These are phyloP conservation scores for Dichotomopilus funicola DNA, from an alignment of 2,329 filamentous ascomycete species.

Conservation along the genomic window DNA sequence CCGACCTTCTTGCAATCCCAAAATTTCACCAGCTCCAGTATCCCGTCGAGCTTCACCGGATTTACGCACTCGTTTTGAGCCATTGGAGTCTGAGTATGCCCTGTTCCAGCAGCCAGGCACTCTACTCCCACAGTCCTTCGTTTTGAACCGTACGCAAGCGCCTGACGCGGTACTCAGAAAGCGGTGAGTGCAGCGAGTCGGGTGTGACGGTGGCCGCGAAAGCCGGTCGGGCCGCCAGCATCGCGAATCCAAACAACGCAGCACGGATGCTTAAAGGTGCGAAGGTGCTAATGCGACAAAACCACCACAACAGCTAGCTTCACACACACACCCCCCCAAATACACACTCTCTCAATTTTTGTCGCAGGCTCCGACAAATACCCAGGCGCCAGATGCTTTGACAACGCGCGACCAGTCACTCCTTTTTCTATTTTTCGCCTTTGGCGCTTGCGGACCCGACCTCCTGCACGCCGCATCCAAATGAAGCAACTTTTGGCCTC, in stretches of 20 bases:
- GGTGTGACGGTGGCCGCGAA: conserved; percentile 8
- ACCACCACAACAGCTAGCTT: too few relatives aligned
- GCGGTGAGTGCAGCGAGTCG: conserved; percentile 16
- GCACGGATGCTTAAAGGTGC: background rate
- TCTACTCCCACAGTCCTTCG: conserved; percentile 13
- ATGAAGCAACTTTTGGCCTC: conserved; percentile 16
- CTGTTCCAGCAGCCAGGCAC: conserved; percentile 10
- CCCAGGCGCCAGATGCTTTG: conserved; percentile 12
- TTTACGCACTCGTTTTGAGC: conserved; percentile 20
- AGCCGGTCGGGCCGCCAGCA: conserved; percentile 19
- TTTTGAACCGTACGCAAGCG: conserved; percentile 15
- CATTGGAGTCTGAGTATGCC: conserved; percentile 23
- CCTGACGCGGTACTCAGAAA: conserved; percentile 15
- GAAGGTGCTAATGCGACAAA: conserved; percentile 10
- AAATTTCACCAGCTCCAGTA: conserved; percentile 14
- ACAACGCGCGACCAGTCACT: conserved; percentile 12
- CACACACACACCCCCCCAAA: background rate
- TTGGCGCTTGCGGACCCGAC: background rate
- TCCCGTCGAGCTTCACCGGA: conserved; percentile 11
- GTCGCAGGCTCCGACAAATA: conserved; percentile 19
- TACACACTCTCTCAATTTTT: conserved; percentile 14
- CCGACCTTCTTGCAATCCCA: conserved; percentile 6
- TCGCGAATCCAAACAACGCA: conserved; percentile 9
- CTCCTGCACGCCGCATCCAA: conserved; percentile 3
- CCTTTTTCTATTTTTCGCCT: conserved; percentile 7